A percentile compares a stretch with the other conserved stretches of the same genome.
These are phyloP conservation scores for Zygoascus flipseniorum DNA, from an alignment of 805 yeast genomes.

Conservation along the genomic window DNA sequence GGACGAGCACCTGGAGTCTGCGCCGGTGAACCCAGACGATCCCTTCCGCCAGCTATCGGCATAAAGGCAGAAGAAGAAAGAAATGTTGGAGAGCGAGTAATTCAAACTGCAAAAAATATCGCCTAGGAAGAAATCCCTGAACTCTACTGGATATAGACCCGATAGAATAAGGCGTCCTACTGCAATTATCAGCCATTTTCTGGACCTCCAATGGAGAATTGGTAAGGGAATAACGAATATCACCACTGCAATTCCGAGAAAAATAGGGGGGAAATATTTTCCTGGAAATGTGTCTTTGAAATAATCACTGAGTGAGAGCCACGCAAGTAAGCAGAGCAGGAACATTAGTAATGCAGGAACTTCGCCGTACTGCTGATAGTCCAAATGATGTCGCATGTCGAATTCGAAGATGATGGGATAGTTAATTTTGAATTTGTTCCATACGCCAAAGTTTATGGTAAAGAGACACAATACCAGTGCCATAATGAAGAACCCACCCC, in stretches of 20 bases:
- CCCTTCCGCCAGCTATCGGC: constrained; percentile 54
- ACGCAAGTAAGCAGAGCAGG: constrained; percentile 50
- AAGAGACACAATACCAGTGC: constrained; percentile 55
- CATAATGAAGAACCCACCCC: constrained; percentile 82
- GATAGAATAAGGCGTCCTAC: constrained; percentile 65
- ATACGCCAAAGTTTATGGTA: constrained; percentile 59
- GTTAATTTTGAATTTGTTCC: constrained; percentile 71
- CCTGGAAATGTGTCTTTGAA: constrained; percentile 57
- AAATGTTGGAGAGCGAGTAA: constrained; percentile 76
- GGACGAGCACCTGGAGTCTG: constrained; percentile 56
- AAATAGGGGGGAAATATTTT: constrained; percentile 73
- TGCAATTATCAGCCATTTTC: constrained; percentile 71
- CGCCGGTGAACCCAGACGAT: constrained; percentile 22
- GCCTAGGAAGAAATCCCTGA: constrained; percentile 87
- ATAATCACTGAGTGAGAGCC: constrained; percentile 68
- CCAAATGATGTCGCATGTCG: constrained; percentile 56
- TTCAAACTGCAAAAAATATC: constrained; percentile 86
- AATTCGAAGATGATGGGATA: constrained; percentile 90
- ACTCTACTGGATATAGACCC: constrained; percentile 91
- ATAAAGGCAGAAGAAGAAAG: constrained; percentile 80
- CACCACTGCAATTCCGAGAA: constrained; percentile 43
- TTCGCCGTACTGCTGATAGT: constrained; percentile 56
- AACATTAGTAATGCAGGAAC: constrained; percentile 55
- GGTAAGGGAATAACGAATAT: constrained; percentile 55
- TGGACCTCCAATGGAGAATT: constrained; percentile 47